Evolutionary conservation across 208 protist species (phyloP).

Genomic region (Leishmania guyanensis): DNA sequence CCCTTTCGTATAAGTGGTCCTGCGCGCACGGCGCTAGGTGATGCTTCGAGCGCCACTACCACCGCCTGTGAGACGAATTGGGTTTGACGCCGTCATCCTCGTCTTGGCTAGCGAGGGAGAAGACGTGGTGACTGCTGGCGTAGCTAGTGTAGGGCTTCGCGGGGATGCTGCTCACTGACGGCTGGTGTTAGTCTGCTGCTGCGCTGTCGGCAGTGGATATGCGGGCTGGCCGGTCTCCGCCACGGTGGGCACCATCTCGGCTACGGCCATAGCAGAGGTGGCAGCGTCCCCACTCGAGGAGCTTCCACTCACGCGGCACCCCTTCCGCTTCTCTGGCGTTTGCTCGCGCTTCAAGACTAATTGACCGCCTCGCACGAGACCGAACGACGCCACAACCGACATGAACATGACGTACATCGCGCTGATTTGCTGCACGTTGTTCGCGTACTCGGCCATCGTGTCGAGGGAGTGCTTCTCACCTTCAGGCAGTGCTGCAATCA

Average conservation of each 20-base stretch:
- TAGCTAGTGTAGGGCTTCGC: not conserved
- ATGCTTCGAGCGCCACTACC: not conserved
- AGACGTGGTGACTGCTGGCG: conserved; percentile 6
- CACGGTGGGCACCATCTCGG: not conserved
- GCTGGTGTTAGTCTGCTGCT: not conserved
- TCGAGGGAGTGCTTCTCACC: conserved; percentile 20
- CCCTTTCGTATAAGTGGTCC: not conserved
- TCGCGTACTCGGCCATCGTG: conserved; percentile 51
- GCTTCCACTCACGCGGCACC: not conserved
- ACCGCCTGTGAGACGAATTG: not conserved
- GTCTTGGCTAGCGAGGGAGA: not conserved
- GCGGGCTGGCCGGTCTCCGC: not conserved
- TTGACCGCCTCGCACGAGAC: conserved; percentile 60
- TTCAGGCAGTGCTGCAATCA: conserved; percentile 40
- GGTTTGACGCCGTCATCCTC: not conserved
- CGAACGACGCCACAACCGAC: conserved; percentile 65
- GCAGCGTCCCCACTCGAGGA: not conserved
- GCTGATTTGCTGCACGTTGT: conserved; percentile 72
- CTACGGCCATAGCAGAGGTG: not conserved
- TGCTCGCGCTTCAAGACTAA: conserved; percentile 39
- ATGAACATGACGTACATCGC: conserved; percentile 86
- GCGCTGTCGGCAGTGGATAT: not conserved
- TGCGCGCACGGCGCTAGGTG: not conserved
- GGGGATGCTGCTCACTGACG: not conserved
- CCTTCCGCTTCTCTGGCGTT: conserved; percentile 4